These are phyloP conservation scores for Usnea hakonensis DNA, from an alignment of 495 filamentous ascomycete genomes.

Conservation along the genomic window DNA sequence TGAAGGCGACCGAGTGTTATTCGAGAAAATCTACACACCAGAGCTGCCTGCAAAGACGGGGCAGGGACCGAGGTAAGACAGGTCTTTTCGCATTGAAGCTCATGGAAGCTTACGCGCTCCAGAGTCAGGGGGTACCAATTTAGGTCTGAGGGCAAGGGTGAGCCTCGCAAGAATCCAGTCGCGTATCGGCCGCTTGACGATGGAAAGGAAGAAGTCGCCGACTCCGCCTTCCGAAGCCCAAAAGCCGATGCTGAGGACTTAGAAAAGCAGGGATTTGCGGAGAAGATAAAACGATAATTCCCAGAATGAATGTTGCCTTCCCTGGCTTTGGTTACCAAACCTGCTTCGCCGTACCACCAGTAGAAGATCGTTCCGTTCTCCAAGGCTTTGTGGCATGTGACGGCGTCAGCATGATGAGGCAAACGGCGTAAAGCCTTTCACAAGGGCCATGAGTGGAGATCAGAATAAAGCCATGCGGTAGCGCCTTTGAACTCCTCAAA, in stretches of 20 bases:
- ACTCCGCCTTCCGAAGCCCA: slow-evolving; percentile 39
- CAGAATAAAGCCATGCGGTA: background rate
- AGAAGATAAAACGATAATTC: slow-evolving; percentile 30
- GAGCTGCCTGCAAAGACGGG: slow-evolving; percentile 67
- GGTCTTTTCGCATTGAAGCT: background rate
- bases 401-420: background rate
- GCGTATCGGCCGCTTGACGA: slow-evolving; percentile 54
- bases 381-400: background rate
- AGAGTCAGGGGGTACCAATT: slow-evolving; percentile 80
- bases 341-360: background rate
- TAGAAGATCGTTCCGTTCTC: background rate
- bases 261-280: slow-evolving; percentile 54
- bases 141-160: slow-evolving; percentile 56
- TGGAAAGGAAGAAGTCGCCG: slow-evolving; percentile 40
- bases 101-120: background rate
- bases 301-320: background rate
- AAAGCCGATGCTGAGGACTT: slow-evolving; percentile 47
- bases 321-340: background rate
- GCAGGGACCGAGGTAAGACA: slow-evolving; percentile 61
- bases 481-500: background rate
- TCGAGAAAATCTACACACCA: slow-evolving; percentile 54
- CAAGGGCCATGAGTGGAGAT: background rate
- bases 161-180: slow-evolving; percentile 58
- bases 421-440: background rate
- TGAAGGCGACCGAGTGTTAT: slow-evolving; percentile 48